Conservation (phyloP, 257 asterid genomes). For the Gynochthodes officinalis region DNA sequence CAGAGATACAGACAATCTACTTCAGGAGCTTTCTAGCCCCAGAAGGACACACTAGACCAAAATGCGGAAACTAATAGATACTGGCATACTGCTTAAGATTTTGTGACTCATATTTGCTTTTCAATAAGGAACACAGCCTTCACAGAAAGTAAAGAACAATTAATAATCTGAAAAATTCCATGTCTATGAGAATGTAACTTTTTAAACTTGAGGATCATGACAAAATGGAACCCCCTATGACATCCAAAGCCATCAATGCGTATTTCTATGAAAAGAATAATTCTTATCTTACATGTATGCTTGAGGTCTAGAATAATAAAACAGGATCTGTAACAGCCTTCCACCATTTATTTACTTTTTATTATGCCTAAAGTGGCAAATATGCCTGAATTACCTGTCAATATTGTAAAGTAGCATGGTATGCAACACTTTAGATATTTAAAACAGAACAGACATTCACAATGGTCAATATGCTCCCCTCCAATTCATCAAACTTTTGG, state of each 20-base stretch:
- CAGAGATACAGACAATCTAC: background rate
- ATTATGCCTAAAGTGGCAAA: background rate
- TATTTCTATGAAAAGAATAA: background rate
- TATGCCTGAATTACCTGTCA: background rate
- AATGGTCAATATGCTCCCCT: background rate
- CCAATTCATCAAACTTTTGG: background rate
- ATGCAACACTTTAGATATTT: background rate
- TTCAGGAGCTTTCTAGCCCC: background rate
- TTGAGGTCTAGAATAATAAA: background rate
- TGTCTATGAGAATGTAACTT: background rate
- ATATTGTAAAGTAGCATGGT: background rate
- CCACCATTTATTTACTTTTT: background rate
- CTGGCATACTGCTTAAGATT: background rate
- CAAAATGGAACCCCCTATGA: background rate
- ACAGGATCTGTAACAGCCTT: background rate
- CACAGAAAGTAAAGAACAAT: background rate
- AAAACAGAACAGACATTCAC: background rate
- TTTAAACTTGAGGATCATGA: background rate
- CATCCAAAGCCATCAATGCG: background rate
- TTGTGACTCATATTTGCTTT: background rate
- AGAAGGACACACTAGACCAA: background rate
- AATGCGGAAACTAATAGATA: background rate
- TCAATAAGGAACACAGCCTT: background rate
- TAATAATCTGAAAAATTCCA: background rate
- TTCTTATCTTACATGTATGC: background rate